A percentile compares a stretch with the other conserved stretches of the same genome.
Conservation (phyloP, 805 yeast genomes). For the Candida orba region DNA sequence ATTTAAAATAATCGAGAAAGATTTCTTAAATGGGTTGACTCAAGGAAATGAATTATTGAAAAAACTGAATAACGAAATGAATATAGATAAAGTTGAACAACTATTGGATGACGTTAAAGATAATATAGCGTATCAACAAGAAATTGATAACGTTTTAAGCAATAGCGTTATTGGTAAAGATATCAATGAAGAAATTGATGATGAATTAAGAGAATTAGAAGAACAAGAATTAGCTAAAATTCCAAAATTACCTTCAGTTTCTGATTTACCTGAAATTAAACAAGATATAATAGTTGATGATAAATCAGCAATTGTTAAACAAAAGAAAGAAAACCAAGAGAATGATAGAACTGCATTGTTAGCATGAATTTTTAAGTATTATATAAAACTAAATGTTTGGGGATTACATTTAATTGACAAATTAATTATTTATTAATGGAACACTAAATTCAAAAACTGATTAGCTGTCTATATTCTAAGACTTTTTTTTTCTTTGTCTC, state of each 20-base stretch:
- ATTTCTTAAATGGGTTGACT: constrained; percentile 70
- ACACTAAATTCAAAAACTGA: too few relatives aligned
- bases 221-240: constrained; percentile 58
- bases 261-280: constrained; percentile 3
- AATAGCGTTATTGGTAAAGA: constrained; percentile 28
- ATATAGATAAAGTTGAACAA: constrained; percentile 68
- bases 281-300: neutral
- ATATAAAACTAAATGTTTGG: too few relatives aligned
- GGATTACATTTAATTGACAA: too few relatives aligned
- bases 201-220: constrained; percentile 82
- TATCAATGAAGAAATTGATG: constrained; percentile 87
- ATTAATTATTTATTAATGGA: too few relatives aligned
- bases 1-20: constrained; percentile 82
- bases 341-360: constrained; percentile 3
- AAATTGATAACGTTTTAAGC: constrained; percentile 48
- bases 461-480: too few relatives aligned
- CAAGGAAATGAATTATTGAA: constrained; percentile 76
- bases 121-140: constrained; percentile 72
- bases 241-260: constrained; percentile 2
- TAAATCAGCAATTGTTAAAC: neutral
- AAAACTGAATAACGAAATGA: constrained; percentile 72
- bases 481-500: too few relatives aligned
- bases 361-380: neutral
- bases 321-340: neutral
- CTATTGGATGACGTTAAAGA: constrained; percentile 81